Evolutionary conservation across 2,329 filamentous ascomycete species (phyloP).

Genomic region (Stromatinia cepivora): DNA sequence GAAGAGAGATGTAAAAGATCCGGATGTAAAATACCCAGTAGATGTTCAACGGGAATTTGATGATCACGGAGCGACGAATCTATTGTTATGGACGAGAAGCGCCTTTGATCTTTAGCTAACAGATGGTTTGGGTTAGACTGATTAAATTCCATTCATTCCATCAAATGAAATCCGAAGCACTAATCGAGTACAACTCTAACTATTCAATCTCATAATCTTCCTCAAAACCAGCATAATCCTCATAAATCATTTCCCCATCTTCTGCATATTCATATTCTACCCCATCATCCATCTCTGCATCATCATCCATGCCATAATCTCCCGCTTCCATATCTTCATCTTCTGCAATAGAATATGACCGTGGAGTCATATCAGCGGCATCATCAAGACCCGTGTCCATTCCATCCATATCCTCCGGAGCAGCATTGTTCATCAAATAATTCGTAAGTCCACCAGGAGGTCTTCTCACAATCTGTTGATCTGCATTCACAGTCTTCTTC

Average conservation of each 20-base stretch:
- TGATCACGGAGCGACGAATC: too few relatives aligned
- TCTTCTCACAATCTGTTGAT: slow-evolving; percentile 12
- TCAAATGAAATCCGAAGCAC: neutral
- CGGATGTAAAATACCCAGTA: too few relatives aligned
- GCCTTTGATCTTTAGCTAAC: too few relatives aligned
- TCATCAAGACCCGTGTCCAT: slow-evolving; percentile 1
- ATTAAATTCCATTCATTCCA: too few relatives aligned
- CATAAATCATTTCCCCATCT: slow-evolving; percentile 27
- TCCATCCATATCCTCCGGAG: neutral
- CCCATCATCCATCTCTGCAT: neutral
- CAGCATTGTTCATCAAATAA: slow-evolving; percentile 17
- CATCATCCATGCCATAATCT: neutral
- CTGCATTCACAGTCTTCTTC: slow-evolving; percentile 11
- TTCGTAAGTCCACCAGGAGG: slow-evolving; percentile 17
- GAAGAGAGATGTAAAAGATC: too few relatives aligned
- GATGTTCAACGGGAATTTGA: too few relatives aligned
- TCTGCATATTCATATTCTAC: slow-evolving; percentile 12
- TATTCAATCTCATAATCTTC: slow-evolving; percentile 14
- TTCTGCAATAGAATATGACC: slow-evolving; percentile 12
- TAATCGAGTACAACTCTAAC: neutral
- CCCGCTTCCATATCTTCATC: slow-evolving; percentile 15
- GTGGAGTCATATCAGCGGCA: neutral
- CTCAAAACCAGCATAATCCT: slow-evolving; percentile 20
- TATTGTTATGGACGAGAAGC: too few relatives aligned
- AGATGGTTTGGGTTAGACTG: too few relatives aligned